Conservation (phyloP, 2,329 filamentous ascomycete genomes). For the Annulohypoxylon truncatum region DNA sequence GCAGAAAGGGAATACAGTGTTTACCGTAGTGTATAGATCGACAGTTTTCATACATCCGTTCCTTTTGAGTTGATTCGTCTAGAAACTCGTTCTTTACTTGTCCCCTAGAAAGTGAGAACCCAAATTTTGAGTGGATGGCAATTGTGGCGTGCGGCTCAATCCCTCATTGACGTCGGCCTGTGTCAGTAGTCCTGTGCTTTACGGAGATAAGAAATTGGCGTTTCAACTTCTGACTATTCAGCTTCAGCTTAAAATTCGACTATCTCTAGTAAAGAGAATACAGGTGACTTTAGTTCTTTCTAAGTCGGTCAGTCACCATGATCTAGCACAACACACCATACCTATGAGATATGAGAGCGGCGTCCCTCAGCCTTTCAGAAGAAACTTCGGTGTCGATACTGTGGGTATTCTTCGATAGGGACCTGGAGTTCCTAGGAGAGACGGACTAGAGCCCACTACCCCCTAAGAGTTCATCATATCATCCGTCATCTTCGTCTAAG, state of each 20-base stretch:
- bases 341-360: conserved; percentile 43
- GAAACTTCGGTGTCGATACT: conserved; percentile 26
- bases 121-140: conserved; percentile 34
- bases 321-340: conserved; percentile 46
- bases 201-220: conserved; percentile 20
- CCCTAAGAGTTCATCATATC: conserved; percentile 25
- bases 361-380: conserved; percentile 16
- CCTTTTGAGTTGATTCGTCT: conserved; percentile 5
- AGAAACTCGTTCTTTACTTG: neutral
- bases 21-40: conserved; percentile 44
- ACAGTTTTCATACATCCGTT: conserved; percentile 32
- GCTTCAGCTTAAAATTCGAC: neutral
- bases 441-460: conserved; percentile 28
- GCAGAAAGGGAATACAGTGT: conserved; percentile 40
- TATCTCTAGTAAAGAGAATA: conserved; percentile 37
- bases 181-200: conserved; percentile 34
- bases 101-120: conserved; percentile 35
- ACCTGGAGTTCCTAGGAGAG: conserved; percentile 18
- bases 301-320: conserved; percentile 40
- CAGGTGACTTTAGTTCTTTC: conserved; percentile 12
- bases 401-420: conserved; percentile 18
- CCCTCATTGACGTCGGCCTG: conserved; percentile 25
- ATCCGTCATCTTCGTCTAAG: conserved; percentile 17
- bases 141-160: conserved; percentile 34
- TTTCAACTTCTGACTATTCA: neutral